Conservation (phyloP, 2,329 filamentous ascomycete species). For the Cercospora zeina region DNA sequence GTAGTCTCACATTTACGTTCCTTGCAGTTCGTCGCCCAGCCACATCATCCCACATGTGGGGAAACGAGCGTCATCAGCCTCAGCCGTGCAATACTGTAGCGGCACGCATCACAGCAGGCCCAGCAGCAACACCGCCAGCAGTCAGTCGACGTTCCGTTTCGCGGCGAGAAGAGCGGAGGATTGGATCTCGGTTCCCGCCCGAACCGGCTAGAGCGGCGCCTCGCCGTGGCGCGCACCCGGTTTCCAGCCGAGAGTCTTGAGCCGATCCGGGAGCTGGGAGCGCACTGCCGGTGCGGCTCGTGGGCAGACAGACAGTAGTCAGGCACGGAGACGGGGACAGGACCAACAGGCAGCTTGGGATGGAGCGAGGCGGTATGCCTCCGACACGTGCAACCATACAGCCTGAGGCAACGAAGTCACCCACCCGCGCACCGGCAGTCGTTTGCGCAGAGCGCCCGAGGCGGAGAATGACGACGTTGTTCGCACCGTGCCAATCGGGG, state of each 20-base stretch:
- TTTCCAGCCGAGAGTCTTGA: conserved; percentile 5
- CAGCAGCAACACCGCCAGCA: background rate
- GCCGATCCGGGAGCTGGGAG: conserved; percentile 8
- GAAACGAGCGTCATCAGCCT: too few species aligned
- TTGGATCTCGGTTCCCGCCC: background rate
- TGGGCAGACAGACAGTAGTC: conserved; percentile 8
- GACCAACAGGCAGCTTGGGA: background rate
- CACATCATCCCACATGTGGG: too few species aligned
- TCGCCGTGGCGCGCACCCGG: background rate
- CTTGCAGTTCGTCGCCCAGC: too few species aligned
- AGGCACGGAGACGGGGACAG: background rate
- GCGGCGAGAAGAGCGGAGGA: background rate
- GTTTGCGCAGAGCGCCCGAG: background rate
- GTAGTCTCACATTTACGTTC: too few species aligned
- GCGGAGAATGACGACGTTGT: conserved; percentile 2
- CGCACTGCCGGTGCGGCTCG: conserved; percentile 8
- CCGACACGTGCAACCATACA: background rate
- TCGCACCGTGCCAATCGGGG: background rate
- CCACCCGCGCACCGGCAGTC: background rate
- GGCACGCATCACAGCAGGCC: too few species aligned
- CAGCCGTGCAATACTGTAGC: too few species aligned
- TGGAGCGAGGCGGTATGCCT: background rate
- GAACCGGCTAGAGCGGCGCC: conserved; percentile 1
- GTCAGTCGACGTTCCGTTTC: background rate
- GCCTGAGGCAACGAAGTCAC: background rate